phyloP scores from a whole-genome alignment of 306 rosid genomes.

The apple (Malus domestica) region ASM211411v1 NC_041797.1:942001-942500 shows the following conservation, averaged over 20 bases:
- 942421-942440: slow-evolving; percentile 87
- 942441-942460: slow-evolving; percentile 71
- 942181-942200: neutral
- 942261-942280: neutral
- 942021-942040: slow-evolving; percentile 69
- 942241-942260: neutral
- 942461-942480: neutral
- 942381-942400: slow-evolving; percentile 77
- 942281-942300: slow-evolving; percentile 5
- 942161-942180: slow-evolving; percentile 16
- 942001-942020: slow-evolving; percentile 79
- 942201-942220: neutral
- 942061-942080: neutral
- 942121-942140: slow-evolving; percentile 93
- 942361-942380: slow-evolving; percentile 79
- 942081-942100: slow-evolving; percentile 2
- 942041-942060: slow-evolving; percentile 16
- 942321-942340: slow-evolving; percentile 86
- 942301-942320: slow-evolving; percentile 84
- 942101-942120: slow-evolving; percentile 44
- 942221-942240: neutral
- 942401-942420: slow-evolving; percentile 71
- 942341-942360: slow-evolving; percentile 84
- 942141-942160: slow-evolving; percentile 24
- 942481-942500: neutral